A percentile compares a stretch with the other conserved stretches of the same genome.
Evolutionary conservation across 768 basidiomycete genomes (phyloP).

Genomic region (Rhizopogon salebrosus): DNA sequence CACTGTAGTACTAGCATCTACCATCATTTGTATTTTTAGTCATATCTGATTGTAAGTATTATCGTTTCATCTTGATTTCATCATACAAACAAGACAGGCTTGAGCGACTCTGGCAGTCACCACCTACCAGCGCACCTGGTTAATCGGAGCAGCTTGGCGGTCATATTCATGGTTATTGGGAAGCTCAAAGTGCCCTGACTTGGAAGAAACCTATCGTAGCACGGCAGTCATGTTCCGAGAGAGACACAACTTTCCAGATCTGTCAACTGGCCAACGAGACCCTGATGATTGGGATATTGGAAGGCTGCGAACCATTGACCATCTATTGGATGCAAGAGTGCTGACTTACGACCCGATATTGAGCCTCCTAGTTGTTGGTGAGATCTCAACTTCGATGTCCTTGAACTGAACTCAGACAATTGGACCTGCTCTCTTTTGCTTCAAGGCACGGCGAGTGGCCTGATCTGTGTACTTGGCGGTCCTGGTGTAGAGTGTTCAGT

Average conservation of each 20-base stretch:
- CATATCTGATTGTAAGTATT: no score
- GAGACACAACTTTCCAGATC: conserved; percentile 32
- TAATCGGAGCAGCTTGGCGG: background rate
- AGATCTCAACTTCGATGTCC: conserved; percentile 4
- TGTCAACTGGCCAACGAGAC: conserved; percentile 55
- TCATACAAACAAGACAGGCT: no score
- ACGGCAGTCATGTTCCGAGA: background rate
- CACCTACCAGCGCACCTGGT: background rate
- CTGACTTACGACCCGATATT: conserved; percentile 57
- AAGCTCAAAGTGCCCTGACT: background rate
- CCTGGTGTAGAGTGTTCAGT: conserved; percentile 56
- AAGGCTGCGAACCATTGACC: conserved; percentile 42
- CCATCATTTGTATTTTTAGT: conserved; percentile 6
- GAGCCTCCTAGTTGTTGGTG: conserved; percentile 59
- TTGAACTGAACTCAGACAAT: background rate
- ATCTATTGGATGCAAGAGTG: conserved; percentile 45
- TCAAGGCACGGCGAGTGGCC: conserved; percentile 60
- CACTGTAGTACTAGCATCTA: conserved; percentile 8
- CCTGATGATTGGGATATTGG: conserved; percentile 53
- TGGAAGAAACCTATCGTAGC: background rate
- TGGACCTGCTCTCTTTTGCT: background rate
- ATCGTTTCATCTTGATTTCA: no score
- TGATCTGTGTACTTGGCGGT: conserved; percentile 61
- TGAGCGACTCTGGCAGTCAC: background rate
- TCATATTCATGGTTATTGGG: background rate